These are phyloP conservation scores for Arabis hirsuta DNA, from an alignment of 345 rosid species.

Conservation along the genomic window DNA sequence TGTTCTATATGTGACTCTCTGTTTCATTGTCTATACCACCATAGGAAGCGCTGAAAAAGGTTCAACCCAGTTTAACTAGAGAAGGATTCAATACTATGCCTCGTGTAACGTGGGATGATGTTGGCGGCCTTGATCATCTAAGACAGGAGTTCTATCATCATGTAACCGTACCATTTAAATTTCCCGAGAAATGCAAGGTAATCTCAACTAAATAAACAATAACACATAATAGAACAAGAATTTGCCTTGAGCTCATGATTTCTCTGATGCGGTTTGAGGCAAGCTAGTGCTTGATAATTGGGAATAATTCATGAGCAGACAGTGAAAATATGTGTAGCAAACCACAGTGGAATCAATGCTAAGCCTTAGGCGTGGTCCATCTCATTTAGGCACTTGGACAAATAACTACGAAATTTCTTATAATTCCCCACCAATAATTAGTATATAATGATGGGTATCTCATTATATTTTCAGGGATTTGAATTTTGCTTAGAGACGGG, in stretches of 20 bases:
- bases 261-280: no score
- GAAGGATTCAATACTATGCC: conserved; percentile 78
- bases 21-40: not conserved
- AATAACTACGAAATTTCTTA: no score
- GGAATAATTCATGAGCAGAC: not conserved
- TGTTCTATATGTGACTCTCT: no score
- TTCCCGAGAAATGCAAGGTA: conserved; percentile 70
- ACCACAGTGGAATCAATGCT: no score
- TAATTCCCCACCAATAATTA: no score
- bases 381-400: no score
- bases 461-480: not conserved
- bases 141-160: conserved; percentile 60
- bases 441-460: not conserved
- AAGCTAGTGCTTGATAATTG: not conserved
- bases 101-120: conserved; percentile 77
- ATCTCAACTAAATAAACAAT: not conserved
- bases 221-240: no score
- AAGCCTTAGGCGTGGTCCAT: no score
- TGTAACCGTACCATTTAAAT: conserved; percentile 61
- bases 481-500: conserved; percentile 55
- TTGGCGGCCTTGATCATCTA: conserved; percentile 69
- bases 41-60: conserved; percentile 62
- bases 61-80: conserved; percentile 71
- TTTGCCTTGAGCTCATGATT: no score
- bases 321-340: no score